A percentile compares a stretch with the other conserved stretches of the same genome.
Evolutionary conservation across 805 yeast genomes (phyloP).

Genomic region (Kazachstania viticola): DNA sequence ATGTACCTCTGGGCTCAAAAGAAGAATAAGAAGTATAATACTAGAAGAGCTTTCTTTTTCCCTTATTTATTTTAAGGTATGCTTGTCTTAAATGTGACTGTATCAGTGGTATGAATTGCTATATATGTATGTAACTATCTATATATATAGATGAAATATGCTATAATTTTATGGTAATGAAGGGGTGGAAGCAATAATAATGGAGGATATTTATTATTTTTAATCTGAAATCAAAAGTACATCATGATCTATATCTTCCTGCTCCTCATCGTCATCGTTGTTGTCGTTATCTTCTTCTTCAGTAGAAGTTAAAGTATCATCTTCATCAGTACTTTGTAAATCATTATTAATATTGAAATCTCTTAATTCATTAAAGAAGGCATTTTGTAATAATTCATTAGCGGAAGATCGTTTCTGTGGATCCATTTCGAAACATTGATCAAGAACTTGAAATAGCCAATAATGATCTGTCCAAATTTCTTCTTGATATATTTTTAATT

Average conservation of each 20-base stretch:
- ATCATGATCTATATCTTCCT: constrained; percentile 14
- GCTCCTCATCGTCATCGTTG: constrained; percentile 16
- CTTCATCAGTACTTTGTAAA: constrained; percentile 21
- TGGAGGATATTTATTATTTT: constrained; percentile 1
- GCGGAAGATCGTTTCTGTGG: constrained; percentile 48
- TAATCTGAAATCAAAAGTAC: constrained; percentile 17
- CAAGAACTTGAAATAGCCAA: constrained; percentile 42
- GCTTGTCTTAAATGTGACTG: too few relatives aligned
- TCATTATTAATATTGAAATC: constrained; percentile 9
- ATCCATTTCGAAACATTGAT: constrained; percentile 47
- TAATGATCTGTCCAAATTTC: constrained; percentile 28
- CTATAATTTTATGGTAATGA: too few relatives aligned
- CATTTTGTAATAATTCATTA: constrained; percentile 41
- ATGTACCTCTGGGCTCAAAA: constrained; percentile 90
- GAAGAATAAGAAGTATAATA: constrained; percentile 74
- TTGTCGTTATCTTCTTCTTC: constrained; percentile 6
- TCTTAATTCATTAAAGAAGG: constrained; percentile 42
- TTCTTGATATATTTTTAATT: constrained; percentile 23
- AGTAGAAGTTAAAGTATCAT: constrained; percentile 11
- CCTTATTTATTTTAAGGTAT: constrained; percentile 61
- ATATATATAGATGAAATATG: too few relatives aligned
- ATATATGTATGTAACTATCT: too few relatives aligned
- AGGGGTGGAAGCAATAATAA: too few relatives aligned
- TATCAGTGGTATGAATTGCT: too few relatives aligned
- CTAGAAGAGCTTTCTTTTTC: constrained; percentile 62